Percentiles rank a stretch among this genome's conserved stretches.
phyloP scores from a whole-genome alignment of 2,329 filamentous ascomycete genomes.

The Fusarium longipes region DNA sequence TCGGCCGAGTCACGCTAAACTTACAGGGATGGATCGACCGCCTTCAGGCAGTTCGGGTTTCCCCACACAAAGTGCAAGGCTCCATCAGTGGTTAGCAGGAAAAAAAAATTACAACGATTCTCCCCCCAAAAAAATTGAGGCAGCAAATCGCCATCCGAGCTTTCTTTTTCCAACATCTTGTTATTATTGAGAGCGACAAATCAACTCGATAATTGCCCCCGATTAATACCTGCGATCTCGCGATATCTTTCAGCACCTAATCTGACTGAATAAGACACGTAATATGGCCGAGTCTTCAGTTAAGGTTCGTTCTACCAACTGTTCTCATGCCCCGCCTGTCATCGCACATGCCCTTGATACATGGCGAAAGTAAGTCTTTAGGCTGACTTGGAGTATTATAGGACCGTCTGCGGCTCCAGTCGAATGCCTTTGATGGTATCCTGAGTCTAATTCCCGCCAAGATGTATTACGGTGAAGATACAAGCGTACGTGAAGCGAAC shows the following conservation, averaged over 20 bases:
- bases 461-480: slow-evolving; percentile 89
- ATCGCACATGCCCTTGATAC: slow-evolving; percentile 10
- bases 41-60: slow-evolving; percentile 13
- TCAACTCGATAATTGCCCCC: neutral
- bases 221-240: neutral
- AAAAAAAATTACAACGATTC: slow-evolving; percentile 39
- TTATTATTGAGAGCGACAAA: slow-evolving; percentile 12
- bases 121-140: slow-evolving; percentile 35
- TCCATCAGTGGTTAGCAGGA: slow-evolving; percentile 20
- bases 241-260: neutral
- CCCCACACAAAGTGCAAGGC: slow-evolving; percentile 31
- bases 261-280: neutral
- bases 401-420: slow-evolving; percentile 68
- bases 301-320: slow-evolving; percentile 56
- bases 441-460: slow-evolving; percentile 90
- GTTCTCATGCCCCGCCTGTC: slow-evolving; percentile 46
- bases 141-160: slow-evolving; percentile 39
- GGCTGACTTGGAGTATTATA: slow-evolving; percentile 48
- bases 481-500: slow-evolving; percentile 70
- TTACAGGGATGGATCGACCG: slow-evolving; percentile 32
- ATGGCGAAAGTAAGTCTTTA: slow-evolving; percentile 27
- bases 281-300: slow-evolving; percentile 59
- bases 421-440: slow-evolving; percentile 86
- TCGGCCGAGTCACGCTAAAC: slow-evolving; percentile 11
- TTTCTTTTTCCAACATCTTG: slow-evolving; percentile 40